Evolutionary conservation across 2,329 filamentous ascomycete genomes (phyloP).

Genomic region (Aureobasidium namibiae): DNA sequence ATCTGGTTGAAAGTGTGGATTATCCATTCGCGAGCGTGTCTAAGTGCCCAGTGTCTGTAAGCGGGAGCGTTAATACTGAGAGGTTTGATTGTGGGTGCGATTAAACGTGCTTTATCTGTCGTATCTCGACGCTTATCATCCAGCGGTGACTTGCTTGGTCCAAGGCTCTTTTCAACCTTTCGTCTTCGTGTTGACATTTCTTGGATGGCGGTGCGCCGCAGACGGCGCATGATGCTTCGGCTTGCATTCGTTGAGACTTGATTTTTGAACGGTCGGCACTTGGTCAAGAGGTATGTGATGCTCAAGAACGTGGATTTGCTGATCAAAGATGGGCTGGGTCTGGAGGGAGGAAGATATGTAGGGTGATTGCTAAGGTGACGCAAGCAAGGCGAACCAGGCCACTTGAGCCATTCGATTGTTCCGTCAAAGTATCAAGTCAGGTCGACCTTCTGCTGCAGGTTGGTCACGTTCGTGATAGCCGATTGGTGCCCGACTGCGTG

Average conservation of each 20-base stretch:
- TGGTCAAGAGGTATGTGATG: not conserved
- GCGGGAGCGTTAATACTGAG: not conserved
- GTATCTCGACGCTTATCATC: slow-evolving; percentile 18
- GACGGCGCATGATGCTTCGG: slow-evolving; percentile 29
- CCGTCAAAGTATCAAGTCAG: not conserved
- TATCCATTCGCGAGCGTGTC: slow-evolving; percentile 37
- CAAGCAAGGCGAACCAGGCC: not conserved
- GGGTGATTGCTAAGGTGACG: not conserved
- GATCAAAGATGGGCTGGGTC: not conserved
- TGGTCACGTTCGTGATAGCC: not conserved
- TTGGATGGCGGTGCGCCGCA: slow-evolving; percentile 25
- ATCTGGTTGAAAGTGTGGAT: slow-evolving; percentile 36
- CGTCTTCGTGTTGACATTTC: slow-evolving; percentile 27
- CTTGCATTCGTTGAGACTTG: not conserved
- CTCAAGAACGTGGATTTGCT: not conserved
- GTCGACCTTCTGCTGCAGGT: not conserved
- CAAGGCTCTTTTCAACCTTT: slow-evolving; percentile 25
- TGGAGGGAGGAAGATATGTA: not conserved
- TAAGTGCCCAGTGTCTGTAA: slow-evolving; percentile 38
- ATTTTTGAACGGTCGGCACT: not conserved
- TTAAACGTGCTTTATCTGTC: slow-evolving; percentile 22
- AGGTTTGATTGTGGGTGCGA: not conserved
- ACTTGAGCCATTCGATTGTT: not conserved
- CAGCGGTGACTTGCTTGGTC: slow-evolving; percentile 26
- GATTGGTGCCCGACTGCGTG: not conserved